These are phyloP conservation scores for Golubevia sp. DNA, from an alignment of 1,284 basidiomycete species.

Conservation along the genomic window DNA sequence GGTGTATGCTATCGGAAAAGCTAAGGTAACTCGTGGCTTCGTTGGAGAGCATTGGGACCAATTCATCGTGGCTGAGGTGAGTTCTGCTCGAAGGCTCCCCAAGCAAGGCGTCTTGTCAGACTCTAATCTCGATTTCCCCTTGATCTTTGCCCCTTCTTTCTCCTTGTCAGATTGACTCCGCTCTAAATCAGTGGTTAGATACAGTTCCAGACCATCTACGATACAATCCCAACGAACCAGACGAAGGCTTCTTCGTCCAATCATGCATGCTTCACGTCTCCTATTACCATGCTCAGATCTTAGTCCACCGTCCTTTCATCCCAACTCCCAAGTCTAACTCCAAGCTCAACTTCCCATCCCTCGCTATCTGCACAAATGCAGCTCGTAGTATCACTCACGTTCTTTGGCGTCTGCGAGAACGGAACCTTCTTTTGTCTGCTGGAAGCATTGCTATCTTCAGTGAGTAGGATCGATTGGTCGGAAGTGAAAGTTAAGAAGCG, in stretches of 20 bases:
- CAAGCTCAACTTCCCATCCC: slow-evolving; percentile 45
- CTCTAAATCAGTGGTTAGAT: slow-evolving; percentile 48
- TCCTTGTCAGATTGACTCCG: slow-evolving; percentile 26
- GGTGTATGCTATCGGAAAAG: slow-evolving; percentile 43
- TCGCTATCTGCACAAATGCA: slow-evolving; percentile 52
- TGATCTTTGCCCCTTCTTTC: too few relatives aligned
- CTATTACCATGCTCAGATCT: slow-evolving; percentile 38
- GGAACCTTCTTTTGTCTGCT: slow-evolving; percentile 14
- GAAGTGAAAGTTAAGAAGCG: too few relatives aligned
- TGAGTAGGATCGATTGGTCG: too few relatives aligned
- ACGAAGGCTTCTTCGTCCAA: slow-evolving; percentile 37
- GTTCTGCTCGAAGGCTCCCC: too few relatives aligned
- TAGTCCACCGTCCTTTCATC: slow-evolving; percentile 52
- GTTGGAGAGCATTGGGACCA: slow-evolving; percentile 40
- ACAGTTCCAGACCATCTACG: slow-evolving; percentile 37
- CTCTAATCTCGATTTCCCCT: too few relatives aligned
- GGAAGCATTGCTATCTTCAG: slow-evolving; percentile 13
- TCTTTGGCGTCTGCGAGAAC: slow-evolving; percentile 23
- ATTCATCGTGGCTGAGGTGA: slow-evolving; percentile 34
- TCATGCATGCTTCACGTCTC: slow-evolving; percentile 30
- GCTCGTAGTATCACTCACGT: slow-evolving; percentile 42
- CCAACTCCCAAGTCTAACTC: slow-evolving; percentile 31
- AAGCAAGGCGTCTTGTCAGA: too few relatives aligned
- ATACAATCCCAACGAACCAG: slow-evolving; percentile 32
- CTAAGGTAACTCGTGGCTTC: slow-evolving; percentile 37